Base-by-base conservation (phyloP, 306 rosid genomes). In the Gynostemma pentaphyllum region DNA sequence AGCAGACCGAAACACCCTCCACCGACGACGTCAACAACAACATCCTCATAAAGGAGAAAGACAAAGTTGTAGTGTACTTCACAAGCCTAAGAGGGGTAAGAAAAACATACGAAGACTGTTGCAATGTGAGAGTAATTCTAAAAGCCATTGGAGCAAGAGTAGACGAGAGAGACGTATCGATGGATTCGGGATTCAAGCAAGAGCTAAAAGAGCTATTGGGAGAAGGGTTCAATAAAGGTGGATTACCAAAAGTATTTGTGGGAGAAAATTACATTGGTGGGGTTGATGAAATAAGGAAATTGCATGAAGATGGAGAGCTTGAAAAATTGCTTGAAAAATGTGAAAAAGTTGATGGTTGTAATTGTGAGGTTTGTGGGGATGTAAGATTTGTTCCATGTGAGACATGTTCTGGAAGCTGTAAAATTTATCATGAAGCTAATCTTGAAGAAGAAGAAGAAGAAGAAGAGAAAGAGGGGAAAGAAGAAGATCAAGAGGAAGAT, bases 101-200 rank as follows among this genome's bases (percentile, higher is more conserved):
- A n/a, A 88, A 86, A 78, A 92, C 99, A 27, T 88, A 84, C 52
- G 96, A 92, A 73, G 94, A 92, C 68, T 92, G 95, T 3, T 88
- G 90, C 70, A 67, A 82, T 40, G 95, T 88, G 69, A 81, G 79
- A 70, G 72, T 75, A 6, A 84, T 88, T 68, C 34, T 92, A 44
- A 88, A 84, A 74, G 80, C 87, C 39, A 21, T 86, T 4, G 87
- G 90, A 0, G 64, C 80, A 16, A 76, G 75, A 11, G 70, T 88
- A 8, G 96, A 92, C 23, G 99, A 92, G 75, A 81, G 96, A 23
- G 99, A 92, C 52, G 83, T 92, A 9, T 92, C 90, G 8, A 88
- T 92, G 99, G 94, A 92, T 81, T 82, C 85, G 0, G 90, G 87
- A 54, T 92, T 88, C 77, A 88, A 76, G 68, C 90, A 86, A 46